phyloP scores from a whole-genome alignment of 345 rosid genomes.

The Punica granatum region DNA sequence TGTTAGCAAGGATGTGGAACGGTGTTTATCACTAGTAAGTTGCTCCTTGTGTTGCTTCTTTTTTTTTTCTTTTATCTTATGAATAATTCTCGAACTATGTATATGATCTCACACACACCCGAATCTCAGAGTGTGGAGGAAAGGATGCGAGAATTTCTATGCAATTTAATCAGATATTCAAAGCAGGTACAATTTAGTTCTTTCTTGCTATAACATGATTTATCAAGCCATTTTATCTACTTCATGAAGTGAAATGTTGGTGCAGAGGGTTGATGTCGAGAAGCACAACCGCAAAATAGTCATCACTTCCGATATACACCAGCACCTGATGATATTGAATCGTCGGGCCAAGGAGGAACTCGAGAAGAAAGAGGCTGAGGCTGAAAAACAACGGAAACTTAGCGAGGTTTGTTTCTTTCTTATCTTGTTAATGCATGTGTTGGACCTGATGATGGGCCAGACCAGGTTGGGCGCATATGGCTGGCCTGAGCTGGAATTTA shows the following conservation, averaged over 20 bases:
- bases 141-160: constrained; percentile 72
- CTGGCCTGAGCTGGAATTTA: not conserved
- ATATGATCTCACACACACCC: constrained; percentile 15
- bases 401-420: constrained; percentile 42
- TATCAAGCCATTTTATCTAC: constrained; percentile 13
- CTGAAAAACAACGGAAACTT: constrained; percentile 71
- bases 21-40: constrained; percentile 88
- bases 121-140: constrained; percentile 76
- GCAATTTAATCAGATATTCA: constrained; percentile 69
- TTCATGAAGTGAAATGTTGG: constrained; percentile 12
- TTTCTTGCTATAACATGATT: constrained; percentile 8
- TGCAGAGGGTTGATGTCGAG: constrained; percentile 78
- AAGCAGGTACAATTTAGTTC: constrained; percentile 56
- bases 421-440: not conserved
- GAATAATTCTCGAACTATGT: not conserved
- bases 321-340: constrained; percentile 66
- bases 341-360: constrained; percentile 67
- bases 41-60: constrained; percentile 23
- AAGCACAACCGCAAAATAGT: constrained; percentile 61
- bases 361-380: constrained; percentile 85
- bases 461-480: not conserved
- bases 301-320: constrained; percentile 68
- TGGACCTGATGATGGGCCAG: constrained; percentile 1
- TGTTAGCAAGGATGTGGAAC: constrained; percentile 73
- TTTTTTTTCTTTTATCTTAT: constrained; percentile 7